Evolutionary conservation across 2,329 filamentous ascomycete genomes (phyloP), one percentile per base, ranked within the genome.

Genomic region (Botrytis porri): DNA sequence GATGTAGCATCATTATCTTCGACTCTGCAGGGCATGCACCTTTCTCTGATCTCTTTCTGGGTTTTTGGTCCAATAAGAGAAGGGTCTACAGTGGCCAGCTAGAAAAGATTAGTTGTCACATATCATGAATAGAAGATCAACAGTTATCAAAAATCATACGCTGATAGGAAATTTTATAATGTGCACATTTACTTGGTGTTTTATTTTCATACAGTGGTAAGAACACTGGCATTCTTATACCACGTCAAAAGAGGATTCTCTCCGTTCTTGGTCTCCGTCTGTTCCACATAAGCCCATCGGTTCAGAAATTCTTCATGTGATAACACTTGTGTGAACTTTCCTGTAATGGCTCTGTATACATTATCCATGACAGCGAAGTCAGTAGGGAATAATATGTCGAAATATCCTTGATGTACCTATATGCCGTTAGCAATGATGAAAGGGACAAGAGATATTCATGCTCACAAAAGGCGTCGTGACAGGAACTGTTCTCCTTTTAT

Each of bases 321-420:
- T 81, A 91, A 88, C 69, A 97, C 93, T 69, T 92, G 88, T 3
- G 95, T 97, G 78, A 98, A 85, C 81, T 97, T 96, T 45, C 95
- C 95, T 0, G 96, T 99, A 78, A 98, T 90, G 75, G 94, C 94
- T 72, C 93, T 91, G 84, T 99, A 99, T 78, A 98, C 90, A 78
- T 94, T 90, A 83, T 98, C 94, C 83, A 96, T 92, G 77, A 97
- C 91, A 75, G 88, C 87, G 81, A 99, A 99, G 83, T 99, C 92
- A 18, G 96, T 99, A 0, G 96, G 96, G 84, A 99, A 99, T 81
- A 99, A 90, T 79, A 99, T 98, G 81, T 99, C 97, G 81, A 99
- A 99, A 83, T 97, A 98, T 63, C 96, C 97, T 84, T 99, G 97
- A 82, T 98, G 95, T 65, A 98, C 93, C 93, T 97, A 76, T 32